Evolutionary conservation across 768 basidiomycete species (phyloP), one percentile per base, ranked within the genome.

Genomic region (Macrocybe gigantea): DNA sequence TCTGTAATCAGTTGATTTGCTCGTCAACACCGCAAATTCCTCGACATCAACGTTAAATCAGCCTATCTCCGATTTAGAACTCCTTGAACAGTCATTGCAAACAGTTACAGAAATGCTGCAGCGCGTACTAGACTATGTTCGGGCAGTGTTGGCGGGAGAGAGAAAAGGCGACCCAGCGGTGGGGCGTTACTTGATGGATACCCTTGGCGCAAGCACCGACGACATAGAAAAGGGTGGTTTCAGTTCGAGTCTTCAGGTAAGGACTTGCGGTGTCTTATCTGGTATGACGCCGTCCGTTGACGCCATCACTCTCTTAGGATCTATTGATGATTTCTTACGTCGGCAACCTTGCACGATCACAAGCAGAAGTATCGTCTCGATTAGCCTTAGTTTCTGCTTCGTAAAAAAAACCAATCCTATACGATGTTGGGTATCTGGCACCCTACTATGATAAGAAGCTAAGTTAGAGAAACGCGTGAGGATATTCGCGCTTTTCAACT

Each of bases 291-390:
- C 54, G 50, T 38, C 49, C 57, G 35, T 57, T 39, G 39, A 13
- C 38, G 55, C 56, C 30, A 51, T 47, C 10, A 54, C 38, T 34
- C 43, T 52, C 31, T 33, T 68, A 93, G 82, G 94, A 97, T 61
- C 90, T 85, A 22, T 73, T 98, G 54, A 95, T 95, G 87, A 81
- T 98, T 49, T 88, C 90, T 47, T 98, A 97, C 68, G 75, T 98
- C 56, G 88, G 91, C 22, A 95, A 92, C 64, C 78, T 98, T 57
- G 86, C 96, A 50, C 82, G 93, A 56, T 83, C 91, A 48, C 94
- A 98, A 70, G 88, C 90, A 42, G 94, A 97, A 66, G 82, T 96
- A 33, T 91, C 92, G 2, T 80, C 89, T 32, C 80, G 94, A 58
- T 70, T 97, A 64, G 87, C 88, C 43, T 76, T 97, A 52, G 77